Evolutionary conservation across 192 early-diverging fungal genomes (phyloP).

Genomic region (Coemansia guatemalensis): DNA sequence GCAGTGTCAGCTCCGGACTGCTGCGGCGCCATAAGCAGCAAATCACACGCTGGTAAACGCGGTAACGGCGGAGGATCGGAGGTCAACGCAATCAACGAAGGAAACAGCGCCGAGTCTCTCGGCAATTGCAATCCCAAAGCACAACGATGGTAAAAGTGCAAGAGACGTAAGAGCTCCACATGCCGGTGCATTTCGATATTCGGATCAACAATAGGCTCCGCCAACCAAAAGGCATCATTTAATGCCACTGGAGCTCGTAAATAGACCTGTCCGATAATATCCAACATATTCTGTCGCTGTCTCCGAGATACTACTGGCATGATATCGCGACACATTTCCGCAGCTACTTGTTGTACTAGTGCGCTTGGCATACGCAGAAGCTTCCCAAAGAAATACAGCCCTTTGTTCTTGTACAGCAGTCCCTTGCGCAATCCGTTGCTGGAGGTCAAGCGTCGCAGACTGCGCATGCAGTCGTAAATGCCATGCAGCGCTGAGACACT

Average conservation of each 20-base stretch:
- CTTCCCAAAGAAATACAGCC: conserved; percentile 35
- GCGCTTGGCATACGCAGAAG: conserved; percentile 8
- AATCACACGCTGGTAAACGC: background rate
- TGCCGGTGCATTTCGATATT: conserved; percentile 53
- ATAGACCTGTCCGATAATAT: conserved; percentile 31
- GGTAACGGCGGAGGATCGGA: conserved; percentile 9
- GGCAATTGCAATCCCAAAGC: conserved; percentile 30
- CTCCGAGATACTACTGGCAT: conserved; percentile 42
- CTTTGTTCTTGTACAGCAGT: conserved; percentile 51
- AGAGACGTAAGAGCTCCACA: conserved; percentile 42
- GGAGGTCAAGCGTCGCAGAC: conserved; percentile 40
- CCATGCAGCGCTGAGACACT: conserved; percentile 34
- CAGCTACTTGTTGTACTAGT: conserved; percentile 22
- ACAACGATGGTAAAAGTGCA: conserved; percentile 45
- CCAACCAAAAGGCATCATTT: conserved; percentile 37
- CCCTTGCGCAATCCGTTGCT: conserved; percentile 51
- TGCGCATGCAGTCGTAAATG: conserved; percentile 24
- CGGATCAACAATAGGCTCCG: conserved; percentile 40
- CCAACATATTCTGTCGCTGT: conserved; percentile 29
- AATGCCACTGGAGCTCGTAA: conserved; percentile 23
- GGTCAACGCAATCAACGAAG: conserved; percentile 39
- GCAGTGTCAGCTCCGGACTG: background rate
- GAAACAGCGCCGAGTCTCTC: conserved; percentile 39
- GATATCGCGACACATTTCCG: conserved; percentile 48
- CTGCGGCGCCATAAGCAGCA: too few species aligned